A percentile compares a stretch with the other conserved stretches of the same genome.
Conservation (phyloP, 1,284 basidiomycete species). For the Tilletia setariae region DNA sequence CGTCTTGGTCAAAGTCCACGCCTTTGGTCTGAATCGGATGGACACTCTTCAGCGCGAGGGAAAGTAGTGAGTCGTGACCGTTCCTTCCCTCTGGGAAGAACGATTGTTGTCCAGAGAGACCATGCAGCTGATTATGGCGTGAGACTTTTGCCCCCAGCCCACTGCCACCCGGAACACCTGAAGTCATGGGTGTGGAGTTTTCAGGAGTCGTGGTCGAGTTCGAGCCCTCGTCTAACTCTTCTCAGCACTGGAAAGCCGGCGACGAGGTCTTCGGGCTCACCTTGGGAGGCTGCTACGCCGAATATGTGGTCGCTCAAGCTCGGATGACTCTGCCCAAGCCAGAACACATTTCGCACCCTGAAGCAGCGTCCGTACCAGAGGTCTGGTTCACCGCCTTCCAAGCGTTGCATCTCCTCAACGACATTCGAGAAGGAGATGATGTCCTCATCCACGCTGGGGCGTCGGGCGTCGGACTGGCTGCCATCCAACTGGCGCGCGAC, state of each 20-base stretch:
- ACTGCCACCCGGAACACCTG: constrained; percentile 70
- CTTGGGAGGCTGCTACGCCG: constrained; percentile 74
- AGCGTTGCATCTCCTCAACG: constrained; percentile 34
- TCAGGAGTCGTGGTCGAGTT: constrained; percentile 55
- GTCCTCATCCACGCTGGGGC: constrained; percentile 79
- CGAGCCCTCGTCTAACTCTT: constrained; percentile 57
- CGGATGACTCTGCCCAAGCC: constrained; percentile 76
- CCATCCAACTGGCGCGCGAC: constrained; percentile 78
- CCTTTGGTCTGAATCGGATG: constrained; percentile 52
- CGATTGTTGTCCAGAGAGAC: background rate
- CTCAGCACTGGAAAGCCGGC: constrained; percentile 60
- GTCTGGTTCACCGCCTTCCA: constrained; percentile 47
- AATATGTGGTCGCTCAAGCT: constrained; percentile 71
- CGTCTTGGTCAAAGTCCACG: constrained; percentile 63
- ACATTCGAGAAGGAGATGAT: constrained; percentile 65
- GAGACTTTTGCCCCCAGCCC: constrained; percentile 60
- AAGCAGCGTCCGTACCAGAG: constrained; percentile 59
- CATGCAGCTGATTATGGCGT: constrained; percentile 58
- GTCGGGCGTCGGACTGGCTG: constrained; percentile 75
- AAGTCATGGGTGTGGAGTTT: constrained; percentile 88
- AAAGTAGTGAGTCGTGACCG: constrained; percentile 26
- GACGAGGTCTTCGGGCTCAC: constrained; percentile 84
- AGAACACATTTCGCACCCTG: constrained; percentile 69
- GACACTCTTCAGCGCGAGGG: constrained; percentile 52
- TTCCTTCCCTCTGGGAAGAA: constrained; percentile 1